A percentile compares a stretch with the other conserved stretches of the same genome.
Evolutionary conservation across 495 filamentous ascomycete genomes (phyloP).

Genomic region (Pyronema omphalodes): DNA sequence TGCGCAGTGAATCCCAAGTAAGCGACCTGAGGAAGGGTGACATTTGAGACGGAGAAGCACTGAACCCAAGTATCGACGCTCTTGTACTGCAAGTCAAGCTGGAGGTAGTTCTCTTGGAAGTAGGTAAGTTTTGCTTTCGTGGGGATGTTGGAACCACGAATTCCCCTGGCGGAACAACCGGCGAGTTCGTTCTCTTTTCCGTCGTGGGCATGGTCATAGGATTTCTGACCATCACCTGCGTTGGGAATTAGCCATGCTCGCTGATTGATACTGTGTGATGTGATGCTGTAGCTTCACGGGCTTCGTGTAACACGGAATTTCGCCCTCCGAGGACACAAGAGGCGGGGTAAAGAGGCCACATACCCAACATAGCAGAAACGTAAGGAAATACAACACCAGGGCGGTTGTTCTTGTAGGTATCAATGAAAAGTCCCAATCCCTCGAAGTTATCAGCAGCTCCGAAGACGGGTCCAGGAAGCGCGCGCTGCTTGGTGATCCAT

Average conservation of each 20-base stretch:
- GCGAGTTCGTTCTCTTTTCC: slow-evolving; percentile 85
- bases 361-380: slow-evolving; percentile 91
- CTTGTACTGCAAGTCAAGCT: slow-evolving; percentile 88
- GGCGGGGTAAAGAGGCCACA: not conserved
- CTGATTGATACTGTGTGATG: not conserved
- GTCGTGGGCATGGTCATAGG: slow-evolving; percentile 86
- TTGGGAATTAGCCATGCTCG: not conserved
- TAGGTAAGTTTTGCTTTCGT: slow-evolving; percentile 84
- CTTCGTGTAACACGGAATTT: too few relatives aligned
- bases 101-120: slow-evolving; percentile 86
- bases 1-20: slow-evolving; percentile 94
- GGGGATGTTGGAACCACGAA: slow-evolving; percentile 55
- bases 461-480: slow-evolving; percentile 65
- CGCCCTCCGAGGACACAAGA: too few relatives aligned
- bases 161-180: slow-evolving; percentile 85
- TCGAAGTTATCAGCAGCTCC: slow-evolving; percentile 78
- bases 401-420: slow-evolving; percentile 99
- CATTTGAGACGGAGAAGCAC: slow-evolving; percentile 56
- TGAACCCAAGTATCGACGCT: slow-evolving; percentile 66
- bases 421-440: slow-evolving; percentile 89
- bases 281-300: not conserved
- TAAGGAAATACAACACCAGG: slow-evolving; percentile 92
- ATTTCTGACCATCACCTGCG: slow-evolving; percentile 59
- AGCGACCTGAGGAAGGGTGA: slow-evolving; percentile 66
- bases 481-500: slow-evolving; percentile 93